A percentile compares a stretch with the other conserved stretches of the same genome.
phyloP scores from a whole-genome alignment of 2,329 filamentous ascomycete species.

The Aspergillus costaricaensis region DNA sequence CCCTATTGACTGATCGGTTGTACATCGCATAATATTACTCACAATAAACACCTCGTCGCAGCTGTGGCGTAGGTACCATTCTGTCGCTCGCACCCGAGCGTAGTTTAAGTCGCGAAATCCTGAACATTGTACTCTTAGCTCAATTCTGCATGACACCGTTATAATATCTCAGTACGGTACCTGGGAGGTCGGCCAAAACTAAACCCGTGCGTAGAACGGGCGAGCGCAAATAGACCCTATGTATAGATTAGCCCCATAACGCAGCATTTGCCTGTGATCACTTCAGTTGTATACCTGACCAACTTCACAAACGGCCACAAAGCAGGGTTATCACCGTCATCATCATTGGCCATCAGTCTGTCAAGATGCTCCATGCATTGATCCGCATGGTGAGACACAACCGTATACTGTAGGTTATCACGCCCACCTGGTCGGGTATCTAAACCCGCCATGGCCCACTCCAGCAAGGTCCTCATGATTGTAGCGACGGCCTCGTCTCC shows the following conservation, averaged over 20 bases:
- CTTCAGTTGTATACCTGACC: constrained; percentile 16
- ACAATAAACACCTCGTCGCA: constrained; percentile 29
- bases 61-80: constrained; percentile 22
- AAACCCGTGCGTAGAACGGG: constrained; percentile 23
- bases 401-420: constrained; percentile 3
- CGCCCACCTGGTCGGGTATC: constrained; percentile 17
- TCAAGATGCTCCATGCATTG: constrained; percentile 21
- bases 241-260: too few species aligned
- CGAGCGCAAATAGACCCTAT: constrained; percentile 24
- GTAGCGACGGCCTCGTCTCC: background rate
- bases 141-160: too few species aligned
- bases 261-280: too few species aligned
- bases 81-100: constrained; percentile 21
- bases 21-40: constrained; percentile 20
- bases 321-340: background rate
- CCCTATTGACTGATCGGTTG: constrained; percentile 20
- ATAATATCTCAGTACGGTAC: background rate
- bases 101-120: constrained; percentile 27
- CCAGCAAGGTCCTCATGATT: constrained; percentile 12
- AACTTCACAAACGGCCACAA: constrained; percentile 28
- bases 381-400: constrained; percentile 5
- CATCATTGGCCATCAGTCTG: constrained; percentile 14
- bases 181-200: constrained; percentile 26
- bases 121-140: background rate
- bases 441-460: constrained; percentile 15